Base-by-base conservation (phyloP, 768 basidiomycete genomes). In the Boletus sp. region DNA sequence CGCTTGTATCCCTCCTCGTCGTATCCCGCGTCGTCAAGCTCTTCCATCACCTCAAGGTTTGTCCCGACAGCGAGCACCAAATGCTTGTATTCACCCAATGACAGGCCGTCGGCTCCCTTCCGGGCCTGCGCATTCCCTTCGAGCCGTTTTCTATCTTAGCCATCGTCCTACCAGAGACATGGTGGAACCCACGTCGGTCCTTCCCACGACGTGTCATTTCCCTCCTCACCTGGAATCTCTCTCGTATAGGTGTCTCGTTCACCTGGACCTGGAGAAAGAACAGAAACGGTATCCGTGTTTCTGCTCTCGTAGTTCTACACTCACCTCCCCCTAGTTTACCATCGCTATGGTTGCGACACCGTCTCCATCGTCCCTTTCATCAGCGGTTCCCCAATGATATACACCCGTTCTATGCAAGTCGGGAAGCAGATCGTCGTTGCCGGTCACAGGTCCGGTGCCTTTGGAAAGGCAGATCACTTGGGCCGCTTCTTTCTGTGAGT, bases 181-280 rank as follows among this genome's bases (percentile, higher is more conserved):
- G 54, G 56, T 65, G 63, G 67, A 65, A 70, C 35, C 60, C 60
- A 30, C 33, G 64, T 64, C 33, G 24, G 54, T 50, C 12, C 5
- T 32, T 57, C 44, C 15, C 36, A 29, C 36, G 32, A 11, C 24
- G 5, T 41, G 24, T 24, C 8, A 5, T 52, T 24, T 39, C 35
- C 32, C 4, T 12, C 28, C 32, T 58, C 17, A 40, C 32, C 24
- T 48, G n/a, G n/a, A n/a, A n/a, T 45, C 37, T 32, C 17, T n/a
- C 15, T 24, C 24, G 7, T 12, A 14, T 5, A 67, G 64, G 67
- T 11, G 6, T 51, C 4, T 17, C 50, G 3, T 68, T 68, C 37
- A 45, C 61, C 24, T 70, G 67, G 66, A 56, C 58, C 35, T 68
- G 63, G 67, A 65, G 64, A 54, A 62, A 61, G 44, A 55, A 46